These are phyloP conservation scores for Mentha longifolia DNA, from an alignment of 257 asterid genomes.

Conservation along the genomic window DNA sequence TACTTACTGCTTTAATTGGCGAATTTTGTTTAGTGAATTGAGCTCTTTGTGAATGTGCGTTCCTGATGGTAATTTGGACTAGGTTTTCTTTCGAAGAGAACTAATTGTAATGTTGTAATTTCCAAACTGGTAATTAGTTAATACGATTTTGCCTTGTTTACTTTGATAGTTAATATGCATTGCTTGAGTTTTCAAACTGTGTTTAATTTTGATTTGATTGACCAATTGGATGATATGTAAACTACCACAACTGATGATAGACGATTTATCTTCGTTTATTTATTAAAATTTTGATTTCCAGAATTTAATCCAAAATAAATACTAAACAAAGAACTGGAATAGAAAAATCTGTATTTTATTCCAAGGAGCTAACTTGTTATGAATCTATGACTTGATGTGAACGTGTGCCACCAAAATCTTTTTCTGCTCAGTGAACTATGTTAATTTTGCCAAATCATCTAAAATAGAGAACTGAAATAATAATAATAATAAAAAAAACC, in stretches of 20 bases:
- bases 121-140: neutral
- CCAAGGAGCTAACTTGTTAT: too few species aligned
- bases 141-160: neutral
- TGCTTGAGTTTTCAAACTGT: neutral
- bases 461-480: too few species aligned
- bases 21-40: constrained; percentile 10
- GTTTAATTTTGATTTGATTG: neutral
- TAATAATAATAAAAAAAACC: too few species aligned
- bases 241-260: neutral
- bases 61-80: constrained; percentile 2
- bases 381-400: too few species aligned
- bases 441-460: too few species aligned
- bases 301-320: too few species aligned
- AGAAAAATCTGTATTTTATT: too few species aligned
- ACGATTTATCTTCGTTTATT: too few species aligned
- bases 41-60: constrained; percentile 9
- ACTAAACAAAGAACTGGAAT: too few species aligned
- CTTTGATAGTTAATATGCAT: neutral
- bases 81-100: neutral
- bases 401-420: too few species aligned
- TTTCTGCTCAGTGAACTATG: too few species aligned
- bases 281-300: too few species aligned
- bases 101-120: neutral
- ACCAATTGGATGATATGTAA: neutral
- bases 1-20: constrained; percentile 4